phyloP scores from a whole-genome alignment of 306 rosid species.

The Lablab purpureus region DNA sequence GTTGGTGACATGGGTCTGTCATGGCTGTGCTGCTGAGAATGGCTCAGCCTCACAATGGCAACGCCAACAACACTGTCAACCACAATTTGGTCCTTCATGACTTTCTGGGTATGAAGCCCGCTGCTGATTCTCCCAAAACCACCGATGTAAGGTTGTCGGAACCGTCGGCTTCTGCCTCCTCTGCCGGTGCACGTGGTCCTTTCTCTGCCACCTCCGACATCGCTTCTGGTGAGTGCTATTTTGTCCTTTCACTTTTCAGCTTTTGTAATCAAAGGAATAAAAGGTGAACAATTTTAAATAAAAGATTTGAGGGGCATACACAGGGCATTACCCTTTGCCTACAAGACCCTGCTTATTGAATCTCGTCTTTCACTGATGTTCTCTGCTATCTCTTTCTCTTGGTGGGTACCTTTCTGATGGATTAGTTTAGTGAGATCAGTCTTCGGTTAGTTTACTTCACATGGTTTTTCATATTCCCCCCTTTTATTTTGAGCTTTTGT shows the following conservation, averaged over 20 bases:
- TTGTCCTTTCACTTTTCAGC: background rate
- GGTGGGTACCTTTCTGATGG: constrained; percentile 47
- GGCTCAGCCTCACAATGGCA: constrained; percentile 63
- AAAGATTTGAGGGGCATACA: background rate
- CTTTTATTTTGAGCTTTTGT: background rate
- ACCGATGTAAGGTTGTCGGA: constrained; percentile 58
- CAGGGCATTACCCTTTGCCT: background rate
- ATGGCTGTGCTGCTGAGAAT: constrained; percentile 64
- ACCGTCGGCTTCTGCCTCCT: constrained; percentile 60
- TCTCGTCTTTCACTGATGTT: constrained; percentile 36
- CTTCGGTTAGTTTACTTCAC: constrained; percentile 46
- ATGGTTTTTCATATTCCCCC: background rate
- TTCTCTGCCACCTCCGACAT: constrained; percentile 82
- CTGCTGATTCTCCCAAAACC: constrained; percentile 56
- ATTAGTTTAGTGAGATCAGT: constrained; percentile 47
- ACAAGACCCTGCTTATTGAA: constrained; percentile 15
- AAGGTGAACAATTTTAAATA: background rate
- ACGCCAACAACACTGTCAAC: constrained; percentile 39
- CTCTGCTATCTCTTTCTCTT: constrained; percentile 5
- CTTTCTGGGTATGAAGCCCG: constrained; percentile 79
- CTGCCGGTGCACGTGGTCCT: constrained; percentile 73
- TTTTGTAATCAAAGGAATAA: background rate
- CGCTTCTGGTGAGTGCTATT: constrained; percentile 69
- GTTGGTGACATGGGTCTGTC: constrained; percentile 44
- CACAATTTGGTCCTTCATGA: constrained; percentile 72